Conservation (phyloP, 2,329 filamentous ascomycete genomes). For the Chrysoporthe puriensis region DNA sequence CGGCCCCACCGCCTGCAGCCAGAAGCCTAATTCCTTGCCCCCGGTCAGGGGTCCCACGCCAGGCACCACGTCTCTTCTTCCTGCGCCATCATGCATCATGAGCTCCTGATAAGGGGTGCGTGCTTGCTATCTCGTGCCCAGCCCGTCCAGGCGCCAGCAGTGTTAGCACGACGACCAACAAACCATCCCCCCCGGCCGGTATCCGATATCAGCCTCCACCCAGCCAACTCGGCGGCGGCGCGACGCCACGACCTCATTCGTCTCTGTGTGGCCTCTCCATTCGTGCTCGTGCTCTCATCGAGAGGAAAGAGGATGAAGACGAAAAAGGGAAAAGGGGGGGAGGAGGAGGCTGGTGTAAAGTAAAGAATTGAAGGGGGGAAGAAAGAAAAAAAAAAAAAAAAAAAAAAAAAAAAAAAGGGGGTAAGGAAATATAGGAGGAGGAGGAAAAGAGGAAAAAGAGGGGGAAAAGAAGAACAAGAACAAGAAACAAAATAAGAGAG, state of each 20-base stretch:
- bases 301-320: no score
- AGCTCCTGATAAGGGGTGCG: slow-evolving; percentile 1
- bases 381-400: no score
- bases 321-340: neutral
- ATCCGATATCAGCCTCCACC: no score
- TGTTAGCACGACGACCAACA: neutral
- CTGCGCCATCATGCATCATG: neutral
- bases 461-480: neutral
- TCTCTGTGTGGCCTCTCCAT: no score
- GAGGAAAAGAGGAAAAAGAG: neutral
- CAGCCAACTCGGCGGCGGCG: no score
- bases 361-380: neutral
- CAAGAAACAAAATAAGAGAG: neutral
- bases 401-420: neutral
- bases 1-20: neutral
- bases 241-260: no score
- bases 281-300: no score
- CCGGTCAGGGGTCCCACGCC: slow-evolving; percentile 1
- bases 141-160: neutral
- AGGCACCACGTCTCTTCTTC: neutral
- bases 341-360: neutral
- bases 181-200: neutral
- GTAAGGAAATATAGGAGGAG: neutral
- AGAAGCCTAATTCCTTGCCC: slow-evolving; percentile 3
- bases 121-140: neutral